Evolutionary conservation across 768 basidiomycete genomes (phyloP), one percentile per base, ranked within the genome.

Genomic region (Amylocystis lapponica): DNA sequence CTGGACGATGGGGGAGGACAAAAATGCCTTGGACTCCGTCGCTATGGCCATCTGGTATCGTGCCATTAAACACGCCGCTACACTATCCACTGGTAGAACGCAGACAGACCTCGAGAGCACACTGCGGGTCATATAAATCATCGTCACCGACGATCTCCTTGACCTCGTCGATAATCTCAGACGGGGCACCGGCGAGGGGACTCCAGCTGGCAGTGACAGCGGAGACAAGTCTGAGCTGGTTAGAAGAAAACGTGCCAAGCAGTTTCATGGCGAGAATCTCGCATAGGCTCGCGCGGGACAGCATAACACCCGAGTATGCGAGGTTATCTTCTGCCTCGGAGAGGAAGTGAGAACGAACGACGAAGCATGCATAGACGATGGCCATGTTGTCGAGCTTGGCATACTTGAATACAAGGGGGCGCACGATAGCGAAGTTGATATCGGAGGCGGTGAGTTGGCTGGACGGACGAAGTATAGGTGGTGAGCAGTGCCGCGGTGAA

Each of bases 211-310:
- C 82, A 0, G 87, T 92, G 39, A 97, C 65, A 21, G 87, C 84
- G 8, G 85, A 80, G 21, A 84, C 76, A 16, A 93, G 72, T 44
- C 85, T 78, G n/a, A 92, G 74, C 56, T 86, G 76, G 52, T 81
- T 78, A 4, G 75, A 74, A 1, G 86, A 81, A 55, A 87, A 93
- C 25, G 74, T 72, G 17, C 74, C 78, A 10, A 93, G 70, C 19
- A 94, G 75, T 56, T 96, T 96, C 69, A 90, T 80, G 8, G 94
- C 91, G 16, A 96, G 63, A 13, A 96, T 77, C 59, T 96, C 91
- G 63, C 90, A 94, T 9, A 94, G 71, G 23, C 72, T 81, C 4
- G 91, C 93, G 30, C 85, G 70, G 9, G 79, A 66, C 7, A 69
- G 62, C 69, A 86, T 83, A 42, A 96, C 71, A 13, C 75, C 78